phyloP scores from a whole-genome alignment of 352 stramenopile species.

The Globisporangium nunn region DNA sequence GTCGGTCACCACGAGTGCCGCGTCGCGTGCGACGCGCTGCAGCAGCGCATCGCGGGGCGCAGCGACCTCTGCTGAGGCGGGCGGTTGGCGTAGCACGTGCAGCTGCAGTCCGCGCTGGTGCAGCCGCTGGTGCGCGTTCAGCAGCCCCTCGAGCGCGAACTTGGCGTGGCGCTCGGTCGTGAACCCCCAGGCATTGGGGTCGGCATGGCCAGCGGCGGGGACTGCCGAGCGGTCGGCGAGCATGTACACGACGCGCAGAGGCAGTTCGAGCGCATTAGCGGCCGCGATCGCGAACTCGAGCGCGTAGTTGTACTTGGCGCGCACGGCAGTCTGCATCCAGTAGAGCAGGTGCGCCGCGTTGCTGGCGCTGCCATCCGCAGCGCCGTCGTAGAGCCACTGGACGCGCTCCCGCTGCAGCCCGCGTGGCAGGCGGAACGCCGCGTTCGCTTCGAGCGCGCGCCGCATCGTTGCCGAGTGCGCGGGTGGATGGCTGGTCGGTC shows the following conservation, averaged over 20 bases:
- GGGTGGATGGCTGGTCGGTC: background rate
- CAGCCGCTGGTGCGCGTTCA: conserved; percentile 33
- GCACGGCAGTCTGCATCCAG: conserved; percentile 86
- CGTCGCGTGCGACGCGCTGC: conserved; percentile 31
- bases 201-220: conserved; percentile 10
- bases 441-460: conserved; percentile 37
- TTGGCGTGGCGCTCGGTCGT: conserved; percentile 63
- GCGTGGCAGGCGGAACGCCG: conserved; percentile 30
- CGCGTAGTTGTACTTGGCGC: conserved; percentile 76
- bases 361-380: background rate
- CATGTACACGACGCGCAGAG: conserved; percentile 72
- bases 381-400: conserved; percentile 69
- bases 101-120: conserved; percentile 42
- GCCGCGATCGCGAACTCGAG: conserved; percentile 70
- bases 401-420: conserved; percentile 65
- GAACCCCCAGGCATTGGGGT: conserved; percentile 59
- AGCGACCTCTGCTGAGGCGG: conserved; percentile 7
- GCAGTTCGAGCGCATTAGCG: conserved; percentile 53
- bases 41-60: conserved; percentile 34
- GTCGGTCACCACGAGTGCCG: conserved; percentile 69
- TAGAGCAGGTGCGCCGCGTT: conserved; percentile 46
- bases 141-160: conserved; percentile 70
- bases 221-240: conserved; percentile 52
- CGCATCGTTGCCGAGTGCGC: conserved; percentile 17
- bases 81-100: conserved; percentile 52